Base-by-base conservation (phyloP, 805 yeast species). In the Brettanomyces nanus region DNA sequence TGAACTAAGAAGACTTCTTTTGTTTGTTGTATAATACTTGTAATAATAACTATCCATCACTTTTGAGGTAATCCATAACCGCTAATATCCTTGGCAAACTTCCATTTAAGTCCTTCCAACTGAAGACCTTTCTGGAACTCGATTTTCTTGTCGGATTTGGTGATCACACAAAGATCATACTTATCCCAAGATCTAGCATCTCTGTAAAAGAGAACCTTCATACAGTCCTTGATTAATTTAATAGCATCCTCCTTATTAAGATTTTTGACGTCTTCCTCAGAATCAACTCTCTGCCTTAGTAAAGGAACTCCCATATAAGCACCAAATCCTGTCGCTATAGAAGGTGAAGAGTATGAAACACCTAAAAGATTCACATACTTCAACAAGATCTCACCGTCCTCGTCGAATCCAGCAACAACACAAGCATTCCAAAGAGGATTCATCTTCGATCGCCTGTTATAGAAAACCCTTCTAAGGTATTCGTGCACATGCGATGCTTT, bases 261-360 rank as follows among this genome's bases (percentile, higher is more conserved):
- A 29, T 77, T 78, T 28, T 63, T 71, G 41, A 73, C 84, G 53
- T 87, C 95, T 20, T 71, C 77, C 50, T 87, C 97, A 30, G 68
- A 64, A 41, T 86, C 95, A 26, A 83, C 85, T 42, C 80, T 72
- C 57, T 83, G 78, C 66, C 99, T 80, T 57, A 92, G 70, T 51
- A 92, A 64, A 19, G 99, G 99, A 31, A 87, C 64, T 3, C 98
- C 99, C 61, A 92, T 70, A 61, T 92, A 89, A 9, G 94, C 82
- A 42, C 98, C 99, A 58, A 87, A 90, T 1, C 99, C 99, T 3
- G 97, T 89, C 33, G 97, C 96, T 40, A 92, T 65, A 3, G 95
- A 71, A 22, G 95, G 92, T 0, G 97, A 72, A 3, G 85, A 71
- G 61, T 85, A 92, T 3, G 95, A 74, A 20, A 87, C 95, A 36